Evolutionary conservation across 2,329 filamentous ascomycete genomes (phyloP).

Genomic region (Hysterium pulicare): DNA sequence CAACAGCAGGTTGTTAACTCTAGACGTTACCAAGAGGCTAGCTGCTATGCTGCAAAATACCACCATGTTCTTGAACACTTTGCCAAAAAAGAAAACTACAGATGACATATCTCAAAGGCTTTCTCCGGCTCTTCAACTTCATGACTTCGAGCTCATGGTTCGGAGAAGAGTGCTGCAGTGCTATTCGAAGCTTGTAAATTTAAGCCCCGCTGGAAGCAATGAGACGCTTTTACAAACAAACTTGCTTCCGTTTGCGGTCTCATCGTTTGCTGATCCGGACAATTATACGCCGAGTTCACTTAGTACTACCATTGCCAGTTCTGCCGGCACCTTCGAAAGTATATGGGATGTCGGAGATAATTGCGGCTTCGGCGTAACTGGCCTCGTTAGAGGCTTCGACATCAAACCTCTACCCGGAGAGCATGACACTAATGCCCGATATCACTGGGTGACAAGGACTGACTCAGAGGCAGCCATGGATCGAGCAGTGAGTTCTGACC

Average conservation of each 20-base stretch:
- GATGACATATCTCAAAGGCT: slow-evolving; percentile 84
- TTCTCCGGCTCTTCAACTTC: slow-evolving; percentile 79
- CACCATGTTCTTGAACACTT: slow-evolving; percentile 77
- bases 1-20: slow-evolving; percentile 85
- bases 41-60: slow-evolving; percentile 95
- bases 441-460: slow-evolving; percentile 52
- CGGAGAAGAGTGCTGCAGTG: slow-evolving; percentile 90
- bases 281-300: slow-evolving; percentile 81
- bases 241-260: slow-evolving; percentile 81
- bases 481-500: slow-evolving; percentile 32
- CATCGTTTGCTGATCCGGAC: slow-evolving; percentile 89
- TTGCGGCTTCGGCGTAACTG: slow-evolving; percentile 88
- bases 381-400: slow-evolving; percentile 74
- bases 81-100: slow-evolving; percentile 78
- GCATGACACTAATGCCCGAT: slow-evolving; percentile 36
- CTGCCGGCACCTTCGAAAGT: slow-evolving; percentile 84
- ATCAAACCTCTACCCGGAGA: slow-evolving; percentile 67
- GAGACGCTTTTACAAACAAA: slow-evolving; percentile 90
- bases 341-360: slow-evolving; percentile 96
- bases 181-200: slow-evolving; percentile 85
- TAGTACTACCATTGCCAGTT: slow-evolving; percentile 86
- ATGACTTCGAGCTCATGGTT: slow-evolving; percentile 90
- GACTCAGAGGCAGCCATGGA: slow-evolving; percentile 66
- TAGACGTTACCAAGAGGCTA: slow-evolving; percentile 90
- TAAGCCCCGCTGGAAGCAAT: slow-evolving; percentile 78